Percentiles rank a stretch among this genome's conserved stretches.
Conservation (phyloP, 2,329 filamentous ascomycete species). For the Cladophialophora psammophila region DNA sequence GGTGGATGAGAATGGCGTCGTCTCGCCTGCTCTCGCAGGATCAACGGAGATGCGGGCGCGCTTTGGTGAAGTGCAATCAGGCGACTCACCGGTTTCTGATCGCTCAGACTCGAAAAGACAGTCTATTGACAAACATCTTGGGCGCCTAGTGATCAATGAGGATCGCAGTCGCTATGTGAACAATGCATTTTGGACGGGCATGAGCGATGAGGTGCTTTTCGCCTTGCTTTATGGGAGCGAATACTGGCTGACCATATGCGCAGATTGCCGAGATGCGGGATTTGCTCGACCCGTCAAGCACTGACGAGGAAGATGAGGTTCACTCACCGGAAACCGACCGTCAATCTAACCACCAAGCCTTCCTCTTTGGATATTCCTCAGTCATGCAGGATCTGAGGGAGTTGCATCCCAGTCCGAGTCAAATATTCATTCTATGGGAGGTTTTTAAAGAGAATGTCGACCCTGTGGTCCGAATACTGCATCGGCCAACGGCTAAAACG, state of each 20-base stretch:
- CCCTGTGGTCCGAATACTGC: slow-evolving; percentile 66
- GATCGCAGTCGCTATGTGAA: slow-evolving; percentile 68
- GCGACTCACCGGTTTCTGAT: slow-evolving; percentile 28
- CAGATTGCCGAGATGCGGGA: slow-evolving; percentile 69
- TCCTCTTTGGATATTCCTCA: slow-evolving; percentile 67
- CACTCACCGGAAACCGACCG: slow-evolving; percentile 55
- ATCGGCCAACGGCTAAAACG: slow-evolving; percentile 62
- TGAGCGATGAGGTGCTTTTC: slow-evolving; percentile 64
- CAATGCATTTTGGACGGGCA: slow-evolving; percentile 66
- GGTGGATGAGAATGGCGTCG: slow-evolving; percentile 44
- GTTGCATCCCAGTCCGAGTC: slow-evolving; percentile 62
- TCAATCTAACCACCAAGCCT: slow-evolving; percentile 62
- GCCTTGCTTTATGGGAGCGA: neutral
- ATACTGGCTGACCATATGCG: neutral
- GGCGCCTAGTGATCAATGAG: slow-evolving; percentile 66
- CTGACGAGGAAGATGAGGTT: slow-evolving; percentile 61
- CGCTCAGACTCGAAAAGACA: slow-evolving; percentile 27
- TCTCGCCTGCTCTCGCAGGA: slow-evolving; percentile 25
- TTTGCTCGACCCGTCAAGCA: slow-evolving; percentile 64
- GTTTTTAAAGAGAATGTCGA: slow-evolving; percentile 68
- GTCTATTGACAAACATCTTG: slow-evolving; percentile 58
- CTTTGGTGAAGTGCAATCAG: slow-evolving; percentile 26
- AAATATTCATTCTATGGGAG: slow-evolving; percentile 63
- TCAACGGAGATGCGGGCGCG: slow-evolving; percentile 29
- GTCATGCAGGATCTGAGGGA: slow-evolving; percentile 62